Evolutionary conservation across 192 early-diverging fungal genomes (phyloP), one percentile per base, ranked within the genome.

Genomic region (Geranomyces variabilis): DNA sequence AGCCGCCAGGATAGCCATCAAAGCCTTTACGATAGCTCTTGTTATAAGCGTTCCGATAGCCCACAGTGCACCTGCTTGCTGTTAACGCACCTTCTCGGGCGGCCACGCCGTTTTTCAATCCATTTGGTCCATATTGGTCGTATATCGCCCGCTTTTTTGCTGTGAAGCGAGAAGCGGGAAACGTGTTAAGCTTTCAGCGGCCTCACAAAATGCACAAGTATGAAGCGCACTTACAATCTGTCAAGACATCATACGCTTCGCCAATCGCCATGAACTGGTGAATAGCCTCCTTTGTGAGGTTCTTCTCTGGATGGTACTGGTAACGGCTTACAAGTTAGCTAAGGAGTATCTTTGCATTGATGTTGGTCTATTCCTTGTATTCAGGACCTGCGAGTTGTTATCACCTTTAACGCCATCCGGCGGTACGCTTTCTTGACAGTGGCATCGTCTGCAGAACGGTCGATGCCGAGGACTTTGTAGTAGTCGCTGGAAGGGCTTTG

Each of bases 401-500:
- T 19, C 30, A 73, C 71, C 71, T 75, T 75, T 21, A 99, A 83
- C 1, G 94, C 95, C 28, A 93, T 82, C 61, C 78, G 80, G 10
- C 85, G 70, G 49, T 84, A 87, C 19, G 83, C 80, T 34, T 75
- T 78, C 56, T 83, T 86, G 69, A 87, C 76, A 17, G 71, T 84
- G 15, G 87, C 88, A n/a, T 97, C 94, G 26, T 80, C 80, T 10
- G 93, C 92, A 46, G 85, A 80, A 71, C 91, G 90, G 26, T 81
- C 33, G 26, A 97, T 79, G 13, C 88, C 91, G 12, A 99, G 77
- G 65, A 96, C 89, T 76, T 94, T 89, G 83, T 99, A 99, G 75
- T 94, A 98, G 77, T 99, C 96, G 29, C 58, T 60, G 58, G 58
- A 53, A 8, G 51, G 51, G 15, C 51, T 53, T 7, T n/a, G 51